Evolutionary conservation across 345 rosid genomes (phyloP), one percentile per base, ranked within the genome.

Genomic region (Hibiscus mutabilis): DNA sequence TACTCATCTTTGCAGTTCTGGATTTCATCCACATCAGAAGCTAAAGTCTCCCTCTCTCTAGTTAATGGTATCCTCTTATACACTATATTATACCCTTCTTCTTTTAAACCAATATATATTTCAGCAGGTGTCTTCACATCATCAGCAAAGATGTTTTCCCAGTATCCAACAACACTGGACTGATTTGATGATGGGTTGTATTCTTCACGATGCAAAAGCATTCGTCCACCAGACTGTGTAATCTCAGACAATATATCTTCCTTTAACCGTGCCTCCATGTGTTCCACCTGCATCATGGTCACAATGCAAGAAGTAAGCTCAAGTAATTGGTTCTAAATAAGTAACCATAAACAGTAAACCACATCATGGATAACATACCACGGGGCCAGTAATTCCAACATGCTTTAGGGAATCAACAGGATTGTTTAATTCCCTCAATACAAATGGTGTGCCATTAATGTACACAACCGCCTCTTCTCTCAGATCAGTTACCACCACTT

Each of bases 401-500:
- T 94, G 97, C 87, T 91, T 94, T 52, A 94, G 93, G 2, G 97
- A 85, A 67, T 94, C 92, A 37, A 90, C 96, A 68, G 96, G 99
- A 81, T 94, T 94, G 76, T 86, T 89, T 49, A 91, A 84, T 79
- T 91, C 96, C 83, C 97, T 83, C 70, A 88, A 88, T 73, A 90
- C 97, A 84, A 92, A 95, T 40, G 97, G 97, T 19, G 88, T 86
- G 68, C 92, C 97, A 80, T 86, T 86, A 66, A 95, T 92, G 86
- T 92, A 95, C 76, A 92, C 97, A 79, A 88, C 93, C 33, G 93
- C 92, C 75, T 95, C 99, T 88, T 95, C 97, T 86, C 97, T 87
- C 44, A 92, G 79, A 80, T 95, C 97, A 53, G 90, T 95, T 68
- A 95, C 81, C 67, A 87, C 83, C 68, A 85, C 95, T 79, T 78